phyloP scores from a whole-genome alignment of 805 yeast species.

The Starmerella sirachaensis region DNA sequence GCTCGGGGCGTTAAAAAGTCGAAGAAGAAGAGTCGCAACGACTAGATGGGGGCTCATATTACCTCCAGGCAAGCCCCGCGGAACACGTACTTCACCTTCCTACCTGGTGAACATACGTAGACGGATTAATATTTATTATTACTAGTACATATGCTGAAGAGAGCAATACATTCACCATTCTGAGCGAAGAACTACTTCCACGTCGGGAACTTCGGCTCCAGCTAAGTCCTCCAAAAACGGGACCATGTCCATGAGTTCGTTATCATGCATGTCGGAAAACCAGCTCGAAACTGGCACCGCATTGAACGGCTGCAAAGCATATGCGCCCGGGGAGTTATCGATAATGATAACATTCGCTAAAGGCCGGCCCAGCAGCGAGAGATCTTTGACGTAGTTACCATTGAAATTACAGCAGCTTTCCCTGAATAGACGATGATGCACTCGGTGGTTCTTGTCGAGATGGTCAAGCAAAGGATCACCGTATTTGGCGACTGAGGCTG shows the following conservation, averaged over 20 bases:
- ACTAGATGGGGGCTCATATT: background rate
- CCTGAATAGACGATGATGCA: conserved; percentile 87
- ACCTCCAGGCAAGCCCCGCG: too few relatives aligned
- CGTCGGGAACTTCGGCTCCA: conserved; percentile 61
- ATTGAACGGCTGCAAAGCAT: conserved; percentile 94
- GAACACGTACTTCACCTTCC: too few relatives aligned
- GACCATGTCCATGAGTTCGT: conserved; percentile 79
- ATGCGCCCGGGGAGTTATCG: conserved; percentile 97
- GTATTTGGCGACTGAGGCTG: conserved; percentile 89
- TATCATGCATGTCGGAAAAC: conserved; percentile 97
- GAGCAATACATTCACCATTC: conserved; percentile 16
- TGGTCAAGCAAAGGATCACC: conserved; percentile 92
- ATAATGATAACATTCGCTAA: conserved; percentile 72
- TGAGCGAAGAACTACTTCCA: conserved; percentile 50
- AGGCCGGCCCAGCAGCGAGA: conserved; percentile 90
- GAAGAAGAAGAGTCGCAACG: background rate
- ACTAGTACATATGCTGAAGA: too few relatives aligned
- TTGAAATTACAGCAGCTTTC: conserved; percentile 90
- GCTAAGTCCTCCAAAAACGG: conserved; percentile 86
- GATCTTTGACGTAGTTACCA: conserved; percentile 87
- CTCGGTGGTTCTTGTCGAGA: conserved; percentile 58
- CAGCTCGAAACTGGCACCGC: conserved; percentile 95
- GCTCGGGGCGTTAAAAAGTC: background rate
- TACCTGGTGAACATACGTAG: too few relatives aligned
- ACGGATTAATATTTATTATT: too few relatives aligned